These are phyloP conservation scores for Coniella lustricola DNA, from an alignment of 2,329 filamentous ascomycete genomes.

Conservation along the genomic window DNA sequence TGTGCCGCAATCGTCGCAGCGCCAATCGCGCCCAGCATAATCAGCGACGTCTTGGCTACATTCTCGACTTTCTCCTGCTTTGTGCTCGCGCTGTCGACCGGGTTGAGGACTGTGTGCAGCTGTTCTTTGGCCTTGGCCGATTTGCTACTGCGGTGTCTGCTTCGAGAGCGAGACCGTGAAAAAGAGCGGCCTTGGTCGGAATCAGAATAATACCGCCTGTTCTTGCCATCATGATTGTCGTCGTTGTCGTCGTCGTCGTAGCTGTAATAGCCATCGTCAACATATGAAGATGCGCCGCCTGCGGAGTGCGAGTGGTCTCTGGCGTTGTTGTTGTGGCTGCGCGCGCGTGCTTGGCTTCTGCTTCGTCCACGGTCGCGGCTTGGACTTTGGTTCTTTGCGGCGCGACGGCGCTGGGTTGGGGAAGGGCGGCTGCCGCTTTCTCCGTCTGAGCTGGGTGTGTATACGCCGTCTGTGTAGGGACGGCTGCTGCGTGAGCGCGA, in stretches of 20 bases:
- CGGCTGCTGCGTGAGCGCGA: conserved; percentile 12
- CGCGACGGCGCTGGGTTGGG: conserved; percentile 4
- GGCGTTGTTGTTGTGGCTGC: too few species aligned
- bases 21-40: conserved; percentile 32
- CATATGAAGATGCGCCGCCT: too few species aligned
- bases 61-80: conserved; percentile 18
- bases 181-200: conserved; percentile 1
- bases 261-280: too few species aligned
- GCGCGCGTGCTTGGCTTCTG: not conserved
- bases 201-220: too few species aligned
- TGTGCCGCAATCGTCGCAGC: conserved; percentile 30
- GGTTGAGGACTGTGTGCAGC: conserved; percentile 5
- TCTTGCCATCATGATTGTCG: too few species aligned
- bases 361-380: not conserved
- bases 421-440: conserved; percentile 17
- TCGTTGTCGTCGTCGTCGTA: not conserved
- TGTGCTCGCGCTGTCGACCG: conserved; percentile 1
- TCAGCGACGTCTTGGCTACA: conserved; percentile 27
- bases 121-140: conserved; percentile 1
- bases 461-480: conserved; percentile 11
- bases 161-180: too few species aligned
- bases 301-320: too few species aligned
- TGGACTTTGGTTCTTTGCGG: not conserved
- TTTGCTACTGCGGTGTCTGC: not conserved
- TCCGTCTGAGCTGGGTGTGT: conserved; percentile 16